Evolutionary conservation across 306 rosid genomes (phyloP), one percentile per base, ranked within the genome.

Genomic region (Prunus padus): DNA sequence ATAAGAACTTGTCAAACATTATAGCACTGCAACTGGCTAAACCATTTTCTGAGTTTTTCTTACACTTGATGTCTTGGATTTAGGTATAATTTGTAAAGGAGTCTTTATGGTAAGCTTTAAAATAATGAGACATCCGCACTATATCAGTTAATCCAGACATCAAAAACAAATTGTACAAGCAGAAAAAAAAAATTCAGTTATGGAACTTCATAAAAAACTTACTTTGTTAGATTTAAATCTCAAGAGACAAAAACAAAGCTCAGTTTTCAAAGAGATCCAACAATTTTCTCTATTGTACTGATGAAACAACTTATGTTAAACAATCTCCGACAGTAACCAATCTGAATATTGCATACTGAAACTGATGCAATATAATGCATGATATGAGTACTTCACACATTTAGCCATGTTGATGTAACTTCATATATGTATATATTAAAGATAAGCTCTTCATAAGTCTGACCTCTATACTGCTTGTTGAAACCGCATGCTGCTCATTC

Each of bases 401-500:
- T n/a, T 26, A 25, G 51, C 40, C 60, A 65, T 20, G 19, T 16
- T 12, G 26, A 30, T 40, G 30, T 76, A n/a, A 26, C 18, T 18
- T 47, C 26, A 47, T 3, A 46, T 67, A 10, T 37, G 46, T 68
- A 68, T 19, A 15, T 13, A 50, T 67, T 61, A 47, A 60, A 67
- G 45, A 33, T 50, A 80, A 22, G 77, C 22, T 74, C 54, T 55
- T 73, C 57, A 31, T 54, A 75, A 80, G 80, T 60, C 93, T 74
- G 71, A 94, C 98, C 97, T 85, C 82, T 67, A 89, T 82, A 79
- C 83, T 79, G 82, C 87, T 86, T 60, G 87, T 82, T 50, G 89
- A 82, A 82, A 61, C 90, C 76, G 89, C 96, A 72, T 84, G 91
- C 97, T 92, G 98, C 88, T 79, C 86, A 88, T 86, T 90, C 87